Evolutionary conservation across 2,329 filamentous ascomycete genomes (phyloP).

Genomic region (Geosmithia putterillii): DNA sequence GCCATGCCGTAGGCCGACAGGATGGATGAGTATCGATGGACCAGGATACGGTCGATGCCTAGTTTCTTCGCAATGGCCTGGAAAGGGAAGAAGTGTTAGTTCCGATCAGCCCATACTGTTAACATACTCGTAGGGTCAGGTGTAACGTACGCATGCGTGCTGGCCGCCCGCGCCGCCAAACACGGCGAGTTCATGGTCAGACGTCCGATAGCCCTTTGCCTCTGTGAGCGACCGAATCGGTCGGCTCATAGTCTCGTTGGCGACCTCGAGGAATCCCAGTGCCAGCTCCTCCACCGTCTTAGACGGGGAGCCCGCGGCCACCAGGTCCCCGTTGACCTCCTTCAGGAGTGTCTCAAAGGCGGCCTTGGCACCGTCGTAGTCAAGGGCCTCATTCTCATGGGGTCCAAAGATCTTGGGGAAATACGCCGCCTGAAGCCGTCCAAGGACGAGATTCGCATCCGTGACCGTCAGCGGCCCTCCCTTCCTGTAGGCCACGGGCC

Average conservation of each 20-base stretch:
- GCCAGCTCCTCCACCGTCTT: constrained; percentile 63
- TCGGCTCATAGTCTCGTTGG: constrained; percentile 82
- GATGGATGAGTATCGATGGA: constrained; percentile 81
- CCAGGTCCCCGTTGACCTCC: constrained; percentile 58
- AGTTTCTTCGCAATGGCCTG: constrained; percentile 64
- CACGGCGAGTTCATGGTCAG: constrained; percentile 75
- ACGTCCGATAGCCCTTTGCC: constrained; percentile 82
- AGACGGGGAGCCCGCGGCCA: constrained; percentile 1
- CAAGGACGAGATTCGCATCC: constrained; percentile 78
- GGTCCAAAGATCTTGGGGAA: constrained; percentile 93
- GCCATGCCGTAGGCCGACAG: constrained; percentile 89
- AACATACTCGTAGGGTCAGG: too few species aligned
- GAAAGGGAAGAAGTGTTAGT: background rate
- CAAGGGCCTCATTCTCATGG: constrained; percentile 71
- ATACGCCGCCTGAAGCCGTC: constrained; percentile 74
- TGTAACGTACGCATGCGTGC: constrained; percentile 47
- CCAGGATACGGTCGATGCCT: constrained; percentile 71
- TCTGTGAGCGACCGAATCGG: constrained; percentile 86
- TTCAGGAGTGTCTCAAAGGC: constrained; percentile 65
- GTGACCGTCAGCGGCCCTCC: constrained; percentile 85
- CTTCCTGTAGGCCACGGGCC: constrained; percentile 83
- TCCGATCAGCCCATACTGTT: too few species aligned
- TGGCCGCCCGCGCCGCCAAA: constrained; percentile 90
- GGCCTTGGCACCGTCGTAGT: constrained; percentile 60
- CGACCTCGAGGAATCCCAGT: constrained; percentile 82